Evolutionary conservation across 129 eudicot species (phyloP).

Genomic region (Gnaphalium uliginosum): DNA sequence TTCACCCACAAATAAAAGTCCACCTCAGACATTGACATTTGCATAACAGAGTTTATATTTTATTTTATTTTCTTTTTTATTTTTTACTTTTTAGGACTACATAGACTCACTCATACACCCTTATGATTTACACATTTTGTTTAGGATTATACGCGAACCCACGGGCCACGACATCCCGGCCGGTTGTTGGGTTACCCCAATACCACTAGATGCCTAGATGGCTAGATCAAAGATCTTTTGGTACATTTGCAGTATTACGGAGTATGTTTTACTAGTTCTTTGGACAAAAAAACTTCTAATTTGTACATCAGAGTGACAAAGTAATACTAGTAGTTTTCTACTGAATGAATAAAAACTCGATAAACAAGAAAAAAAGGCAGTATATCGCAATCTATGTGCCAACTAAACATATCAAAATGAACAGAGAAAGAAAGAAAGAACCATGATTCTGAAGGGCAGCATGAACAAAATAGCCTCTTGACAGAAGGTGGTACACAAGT

Average conservation of each 20-base stretch:
- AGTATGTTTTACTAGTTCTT: not conserved
- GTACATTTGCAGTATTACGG: not conserved
- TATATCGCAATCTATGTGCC: too few relatives aligned
- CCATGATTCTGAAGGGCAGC: conserved; percentile 60
- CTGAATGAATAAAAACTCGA: not conserved
- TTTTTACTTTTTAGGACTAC: not conserved
- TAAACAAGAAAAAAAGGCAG: not conserved
- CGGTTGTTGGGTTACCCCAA: not conserved
- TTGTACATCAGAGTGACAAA: not conserved
- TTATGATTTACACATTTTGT: not conserved
- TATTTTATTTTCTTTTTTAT: too few relatives aligned
- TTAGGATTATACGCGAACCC: not conserved
- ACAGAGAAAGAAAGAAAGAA: conserved; percentile 14
- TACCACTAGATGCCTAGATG: not conserved
- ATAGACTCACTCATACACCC: not conserved
- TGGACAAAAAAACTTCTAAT: not conserved
- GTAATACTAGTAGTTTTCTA: not conserved
- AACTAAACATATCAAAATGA: not conserved
- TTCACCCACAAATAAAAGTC: not conserved
- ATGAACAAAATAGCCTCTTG: conserved; percentile 63
- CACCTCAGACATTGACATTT: not conserved
- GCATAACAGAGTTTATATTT: not conserved
- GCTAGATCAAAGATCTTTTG: not conserved
- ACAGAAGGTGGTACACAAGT: conserved; percentile 57
- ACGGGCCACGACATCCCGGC: not conserved